Base-by-base conservation (phyloP, 2,329 filamentous ascomycete species). In the Arthroderma uncinatum region DNA sequence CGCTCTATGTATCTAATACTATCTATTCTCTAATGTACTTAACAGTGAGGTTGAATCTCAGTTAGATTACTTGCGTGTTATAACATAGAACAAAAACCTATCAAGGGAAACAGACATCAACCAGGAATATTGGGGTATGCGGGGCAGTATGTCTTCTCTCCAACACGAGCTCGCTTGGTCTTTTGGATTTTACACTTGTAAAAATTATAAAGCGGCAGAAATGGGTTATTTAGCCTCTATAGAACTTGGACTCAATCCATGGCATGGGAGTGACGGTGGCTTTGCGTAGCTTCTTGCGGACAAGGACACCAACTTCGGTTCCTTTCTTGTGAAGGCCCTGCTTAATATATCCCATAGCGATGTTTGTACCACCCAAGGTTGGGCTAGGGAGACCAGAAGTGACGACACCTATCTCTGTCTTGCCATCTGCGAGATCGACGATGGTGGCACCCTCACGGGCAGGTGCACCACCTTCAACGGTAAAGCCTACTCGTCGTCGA, bases 371-470 rank as follows among this genome's bases (percentile, higher is more conserved):
- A 62, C 85, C 84, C 52, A 96, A 75, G 0, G 86, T 88, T 1
- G 93, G 93, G 68, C 86, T 91, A 0, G 93, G 93, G 63, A 89
- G 88, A 14, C 93, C 93, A 64, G 89, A 95, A 4, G 93, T 98
- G 61, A 98, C 79, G 36, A 77, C 79, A 12, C 93, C 93, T 57
- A 97, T 79, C 64, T 82, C 81, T 64, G 85, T 70, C 40, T 68
- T 74, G 33, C 82, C 78, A 59, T 79, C 75, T 44, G 73, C 69
- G 21, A 71, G 56, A 64, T 79, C 77, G 33, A 91, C 78, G 60
- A 98, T 86, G 65, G 89, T 79, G 8, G 86, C 89, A 25, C 92
- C 93, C 73, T 97, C 92, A 55, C 93, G 82, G 2, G 92, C 93
- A 0, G 93, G 92, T 0, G 91, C 86, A 0, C 91, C 92, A 62